Evolutionary conservation across 108 stramenopile genomes (phyloP).

Genomic region (Cyclotella choctawhatcheeana): DNA sequence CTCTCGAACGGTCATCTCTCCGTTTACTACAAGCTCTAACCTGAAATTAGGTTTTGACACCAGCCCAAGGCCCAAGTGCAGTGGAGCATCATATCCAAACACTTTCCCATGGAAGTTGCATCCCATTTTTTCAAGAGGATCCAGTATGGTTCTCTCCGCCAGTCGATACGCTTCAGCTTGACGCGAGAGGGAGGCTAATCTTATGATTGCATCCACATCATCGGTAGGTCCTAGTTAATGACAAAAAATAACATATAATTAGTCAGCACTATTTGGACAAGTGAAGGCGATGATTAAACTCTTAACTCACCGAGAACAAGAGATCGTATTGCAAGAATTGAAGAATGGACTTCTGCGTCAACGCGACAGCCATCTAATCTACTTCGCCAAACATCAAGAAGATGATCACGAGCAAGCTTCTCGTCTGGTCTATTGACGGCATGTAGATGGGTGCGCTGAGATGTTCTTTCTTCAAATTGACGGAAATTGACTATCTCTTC

Average conservation of each 20-base stretch:
- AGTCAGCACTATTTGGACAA: no score
- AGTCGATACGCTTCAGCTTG: constrained; percentile 84
- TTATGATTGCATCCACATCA: constrained; percentile 93
- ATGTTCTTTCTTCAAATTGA: constrained; percentile 64
- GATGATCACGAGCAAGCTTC: constrained; percentile 61
- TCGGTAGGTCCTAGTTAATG: constrained; percentile 70
- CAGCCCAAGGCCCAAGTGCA: constrained; percentile 38
- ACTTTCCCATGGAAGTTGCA: constrained; percentile 68
- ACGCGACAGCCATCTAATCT: constrained; percentile 85
- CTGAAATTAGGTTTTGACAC: constrained; percentile 29
- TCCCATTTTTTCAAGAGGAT: constrained; percentile 70
- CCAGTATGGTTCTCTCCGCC: constrained; percentile 84
- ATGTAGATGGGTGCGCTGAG: constrained; percentile 49
- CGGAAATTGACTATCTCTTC: constrained; percentile 94
- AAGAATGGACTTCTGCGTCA: constrained; percentile 88
- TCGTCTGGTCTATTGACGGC: constrained; percentile 60
- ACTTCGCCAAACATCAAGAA: constrained; percentile 81
- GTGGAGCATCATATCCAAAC: constrained; percentile 75
- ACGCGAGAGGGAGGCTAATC: constrained; percentile 90
- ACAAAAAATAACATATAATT: not conserved
- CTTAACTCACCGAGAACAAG: constrained; percentile 59
- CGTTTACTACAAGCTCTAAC: constrained; percentile 54
- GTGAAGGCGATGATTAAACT: not conserved
- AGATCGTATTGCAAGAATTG: constrained; percentile 90
- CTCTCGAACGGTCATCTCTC: constrained; percentile 42